These are phyloP conservation scores for Xylariaceae sp. DNA, from an alignment of 2,329 filamentous ascomycete species.

Conservation along the genomic window DNA sequence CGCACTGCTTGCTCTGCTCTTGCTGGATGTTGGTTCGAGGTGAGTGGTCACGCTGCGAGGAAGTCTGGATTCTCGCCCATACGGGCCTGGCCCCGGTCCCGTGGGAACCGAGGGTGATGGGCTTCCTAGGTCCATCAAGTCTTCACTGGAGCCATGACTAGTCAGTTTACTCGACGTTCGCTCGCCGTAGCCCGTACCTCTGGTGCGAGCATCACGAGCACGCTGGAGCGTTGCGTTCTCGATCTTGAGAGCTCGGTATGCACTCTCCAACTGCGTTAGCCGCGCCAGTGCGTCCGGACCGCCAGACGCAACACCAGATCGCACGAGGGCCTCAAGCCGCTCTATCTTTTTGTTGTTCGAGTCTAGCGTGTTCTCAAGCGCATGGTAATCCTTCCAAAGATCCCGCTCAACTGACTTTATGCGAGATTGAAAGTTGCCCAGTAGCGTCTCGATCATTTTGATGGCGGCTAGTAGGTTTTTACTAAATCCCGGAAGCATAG, in stretches of 20 bases:
- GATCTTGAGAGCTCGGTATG: slow-evolving; percentile 57
- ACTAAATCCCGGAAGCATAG: slow-evolving; percentile 80
- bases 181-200: slow-evolving; percentile 29
- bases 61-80: slow-evolving; percentile 27
- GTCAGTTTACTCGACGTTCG: slow-evolving; percentile 36
- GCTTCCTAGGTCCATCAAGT: slow-evolving; percentile 37
- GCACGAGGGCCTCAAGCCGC: slow-evolving; percentile 72
- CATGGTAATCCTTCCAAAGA: slow-evolving; percentile 85
- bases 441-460: slow-evolving; percentile 76
- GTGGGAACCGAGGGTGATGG: slow-evolving; percentile 51
- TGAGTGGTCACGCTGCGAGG: slow-evolving; percentile 37
- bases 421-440: slow-evolving; percentile 70
- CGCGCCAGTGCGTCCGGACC: slow-evolving; percentile 40
- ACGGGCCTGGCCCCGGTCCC: slow-evolving; percentile 48
- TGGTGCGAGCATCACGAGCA: slow-evolving; percentile 52
- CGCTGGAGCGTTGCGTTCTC: slow-evolving; percentile 65
- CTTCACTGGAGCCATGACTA: slow-evolving; percentile 33
- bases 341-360: slow-evolving; percentile 79
- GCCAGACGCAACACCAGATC: slow-evolving; percentile 54
- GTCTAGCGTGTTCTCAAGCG: slow-evolving; percentile 74
- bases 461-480: slow-evolving; percentile 83
- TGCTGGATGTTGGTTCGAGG: slow-evolving; percentile 27
- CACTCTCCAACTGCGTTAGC: slow-evolving; percentile 52
- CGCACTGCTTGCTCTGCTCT: slow-evolving; percentile 24
- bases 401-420: slow-evolving; percentile 85